These are phyloP conservation scores for Areca catechu DNA, from an alignment of 176 grass and related monocot genomes.

Conservation along the genomic window DNA sequence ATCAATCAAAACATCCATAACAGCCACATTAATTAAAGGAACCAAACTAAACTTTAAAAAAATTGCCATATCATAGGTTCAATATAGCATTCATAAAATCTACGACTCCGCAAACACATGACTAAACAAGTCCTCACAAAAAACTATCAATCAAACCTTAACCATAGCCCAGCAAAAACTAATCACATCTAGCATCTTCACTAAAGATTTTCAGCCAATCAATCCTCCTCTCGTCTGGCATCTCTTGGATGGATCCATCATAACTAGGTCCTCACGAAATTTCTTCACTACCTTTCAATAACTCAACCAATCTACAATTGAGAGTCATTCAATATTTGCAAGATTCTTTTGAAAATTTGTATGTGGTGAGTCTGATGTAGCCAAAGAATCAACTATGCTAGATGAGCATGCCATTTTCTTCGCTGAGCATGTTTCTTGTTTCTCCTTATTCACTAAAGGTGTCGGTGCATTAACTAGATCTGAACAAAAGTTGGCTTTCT, in stretches of 20 bases:
- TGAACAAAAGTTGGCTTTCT: not conserved
- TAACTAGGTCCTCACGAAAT: conserved; percentile 1
- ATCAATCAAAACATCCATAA: too few species aligned
- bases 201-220: not conserved
- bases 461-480: too few species aligned
- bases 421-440: not conserved
- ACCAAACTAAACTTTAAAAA: too few species aligned
- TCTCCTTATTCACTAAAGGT: too few species aligned
- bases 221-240: conserved; percentile 3
- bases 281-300: conserved; percentile 6
- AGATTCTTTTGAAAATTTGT: not conserved
- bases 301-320: not conserved
- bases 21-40: too few species aligned
- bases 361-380: not conserved
- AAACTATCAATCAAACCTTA: too few species aligned
- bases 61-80: too few species aligned
- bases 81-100: too few species aligned
- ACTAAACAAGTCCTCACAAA: too few species aligned
- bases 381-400: not conserved
- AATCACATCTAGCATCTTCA: too few species aligned
- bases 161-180: too few species aligned
- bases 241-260: conserved; percentile 9
- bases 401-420: not conserved
- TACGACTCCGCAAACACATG: too few species aligned
- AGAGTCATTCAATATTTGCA: conserved; percentile 8